These are phyloP conservation scores for Ophiocordyceps camponoti-rufipedis DNA, from an alignment of 2,329 filamentous ascomycete species.

Conservation along the genomic window DNA sequence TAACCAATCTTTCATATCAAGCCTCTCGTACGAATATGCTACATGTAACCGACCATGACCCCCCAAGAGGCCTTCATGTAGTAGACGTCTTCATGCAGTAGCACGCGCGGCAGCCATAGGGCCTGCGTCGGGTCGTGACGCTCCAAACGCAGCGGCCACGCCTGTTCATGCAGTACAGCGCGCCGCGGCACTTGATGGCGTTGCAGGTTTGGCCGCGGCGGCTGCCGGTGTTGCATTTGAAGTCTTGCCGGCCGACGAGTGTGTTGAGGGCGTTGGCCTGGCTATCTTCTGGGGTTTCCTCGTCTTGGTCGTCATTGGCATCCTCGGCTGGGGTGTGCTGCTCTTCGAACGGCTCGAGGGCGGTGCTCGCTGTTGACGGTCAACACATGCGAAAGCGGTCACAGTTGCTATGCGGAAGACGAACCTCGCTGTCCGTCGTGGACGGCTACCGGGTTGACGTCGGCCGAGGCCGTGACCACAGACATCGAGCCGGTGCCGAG, in stretches of 20 bases:
- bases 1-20: too few relatives aligned
- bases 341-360: background rate
- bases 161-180: background rate
- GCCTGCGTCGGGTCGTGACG: background rate
- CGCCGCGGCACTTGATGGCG: background rate
- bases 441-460: too few relatives aligned
- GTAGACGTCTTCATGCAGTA: background rate
- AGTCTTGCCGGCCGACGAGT: background rate
- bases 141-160: background rate
- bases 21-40: too few relatives aligned
- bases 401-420: background rate
- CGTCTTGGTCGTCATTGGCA: background rate
- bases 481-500: background rate
- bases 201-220: background rate
- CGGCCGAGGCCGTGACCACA: background rate
- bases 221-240: background rate
- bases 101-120: background rate
- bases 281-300: too few relatives aligned
- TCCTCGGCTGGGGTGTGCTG: background rate
- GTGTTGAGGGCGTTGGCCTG: background rate
- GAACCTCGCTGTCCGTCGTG: background rate
- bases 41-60: too few relatives aligned
- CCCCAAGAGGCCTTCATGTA: too few relatives aligned
- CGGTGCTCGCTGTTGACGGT: background rate
- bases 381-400: background rate